Base-by-base conservation (phyloP, 1,284 basidiomycete species). In the Papiliotrema terrestris region DNA sequence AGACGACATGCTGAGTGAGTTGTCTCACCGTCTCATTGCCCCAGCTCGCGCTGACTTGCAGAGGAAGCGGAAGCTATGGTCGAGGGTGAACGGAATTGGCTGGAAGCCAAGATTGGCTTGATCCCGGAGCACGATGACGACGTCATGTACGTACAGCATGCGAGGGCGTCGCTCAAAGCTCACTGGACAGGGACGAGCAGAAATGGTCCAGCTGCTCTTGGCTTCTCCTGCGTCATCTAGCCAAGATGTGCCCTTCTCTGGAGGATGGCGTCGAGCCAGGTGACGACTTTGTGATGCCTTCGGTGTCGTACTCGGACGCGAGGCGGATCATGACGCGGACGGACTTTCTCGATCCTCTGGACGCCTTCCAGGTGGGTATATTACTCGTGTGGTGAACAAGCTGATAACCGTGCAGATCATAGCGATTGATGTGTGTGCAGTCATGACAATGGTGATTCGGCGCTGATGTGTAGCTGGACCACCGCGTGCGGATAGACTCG, bases 121-220 rank as follows among this genome's bases (percentile, higher is more conserved):
- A 83, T 83, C 46, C 82, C 83, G 8, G 88, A 91, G 67, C 85
- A 84, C 67, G 89, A 91, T 69, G 89, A 90, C 76, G 88, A 91
- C 74, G 88, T 91, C 45, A 88, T 89, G 87, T 71, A 44, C 65
- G 4, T 35, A 1, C 22, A 26, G 43, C 25, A 29, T 54, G 43
- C 49, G 36, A 17, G 13, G 25, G 19, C 19, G 3, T n/a, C 9
- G 44, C 43, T 52, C 9, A 41, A 5, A 6, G 29, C 29, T 32
- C 11, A 32, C 29, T 43, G 41, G n/a, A 22, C 56, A 74, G 69
- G 73, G 73, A 75, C 29, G 57, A 81, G 76, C 82, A 91, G 84
- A 89, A 89, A 83, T 89, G 85, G 84, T 85, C 37, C 23, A 65
- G 67, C 46, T 68, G 66, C 52, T 70, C 68, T 8, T 68, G 68